Base-by-base conservation (phyloP, 345 rosid genomes). In the Acer negundo region DNA sequence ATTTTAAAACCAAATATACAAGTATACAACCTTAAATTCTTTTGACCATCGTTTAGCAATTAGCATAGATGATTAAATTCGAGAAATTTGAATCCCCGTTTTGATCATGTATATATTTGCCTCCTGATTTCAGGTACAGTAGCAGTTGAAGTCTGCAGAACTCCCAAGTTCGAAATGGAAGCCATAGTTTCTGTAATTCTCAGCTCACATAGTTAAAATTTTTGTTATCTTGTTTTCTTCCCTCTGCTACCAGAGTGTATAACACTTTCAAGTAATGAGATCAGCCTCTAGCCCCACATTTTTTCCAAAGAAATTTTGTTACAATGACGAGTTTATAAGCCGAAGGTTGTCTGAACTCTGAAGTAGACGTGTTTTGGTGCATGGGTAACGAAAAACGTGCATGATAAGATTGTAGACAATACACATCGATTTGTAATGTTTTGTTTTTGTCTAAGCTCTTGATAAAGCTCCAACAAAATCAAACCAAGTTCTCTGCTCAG, bases 81-180 rank as follows among this genome's bases (percentile, higher is more conserved):
- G 55, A 64, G 40, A 9, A 13, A 4, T 53, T 47, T 35, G 7
- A 72, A 61, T 40, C 23, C 20, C 51, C 23, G 7, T 22, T 59
- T 59, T 22, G 22, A 56, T 6, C 73, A 67, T 10, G 51, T 20
- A 61, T 38, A 20, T 46, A 28, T 75, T 24, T 63, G 6, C 72
- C 11, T 65, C 66, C 42, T 75, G 55, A 64, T 80, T 70, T 70
- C 76, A 75, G 82, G 79, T 70, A 10, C 75, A 22, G 63, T 49
- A 31, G 63, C 62, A 22, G 24, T 56, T 8, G 51, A 56, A 46
- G 19, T 20, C 47, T 59, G 42, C 62, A 20, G 3, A 20, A 19
- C 53, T 10, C 58, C 55, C 64, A 23, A 12, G 38, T n/a, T 62
- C 64, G 1, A n/a, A 77, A 15, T 6, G 70, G 70, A 62, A 26